Conservation (phyloP, 2,329 filamentous ascomycete genomes). For the Colletotrichum tofieldiae region DNA sequence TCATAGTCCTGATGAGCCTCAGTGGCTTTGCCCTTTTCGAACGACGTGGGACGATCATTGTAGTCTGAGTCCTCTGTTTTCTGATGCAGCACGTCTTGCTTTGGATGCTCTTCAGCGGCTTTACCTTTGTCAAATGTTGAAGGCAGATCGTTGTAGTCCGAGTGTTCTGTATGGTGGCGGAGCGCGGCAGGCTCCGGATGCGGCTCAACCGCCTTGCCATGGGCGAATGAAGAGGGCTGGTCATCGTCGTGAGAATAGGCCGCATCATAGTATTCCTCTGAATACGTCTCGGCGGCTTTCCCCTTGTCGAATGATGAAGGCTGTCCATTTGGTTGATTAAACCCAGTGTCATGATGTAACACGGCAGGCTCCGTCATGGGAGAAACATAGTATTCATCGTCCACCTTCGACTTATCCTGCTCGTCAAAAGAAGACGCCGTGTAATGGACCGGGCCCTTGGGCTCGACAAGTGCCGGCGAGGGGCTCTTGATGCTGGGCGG, state of each 20-base stretch:
- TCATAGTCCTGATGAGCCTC: not conserved
- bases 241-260: not conserved
- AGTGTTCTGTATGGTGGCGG: not conserved
- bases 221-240: not conserved
- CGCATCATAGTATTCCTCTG: constrained; percentile 3
- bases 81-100: not conserved
- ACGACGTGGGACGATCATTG: not conserved
- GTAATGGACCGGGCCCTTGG: not conserved
- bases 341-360: constrained; percentile 15
- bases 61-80: constrained; percentile 1
- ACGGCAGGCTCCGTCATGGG: constrained; percentile 30
- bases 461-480: constrained; percentile 15
- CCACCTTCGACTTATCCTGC: constrained; percentile 1
- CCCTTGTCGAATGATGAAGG: constrained; percentile 11
- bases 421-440: constrained; percentile 17
- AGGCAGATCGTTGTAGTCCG: not conserved
- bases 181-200: not conserved
- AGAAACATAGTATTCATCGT: constrained; percentile 8
- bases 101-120: not conserved
- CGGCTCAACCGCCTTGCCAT: not conserved
- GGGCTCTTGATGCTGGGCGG: constrained; percentile 8
- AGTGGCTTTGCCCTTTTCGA: constrained; percentile 23
- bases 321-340: not conserved
- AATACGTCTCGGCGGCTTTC: constrained; percentile 4
- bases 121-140: constrained; percentile 7